Conservation (phyloP, 2,329 filamentous ascomycete species). For the Pseudogymnoascus sp. region DNA sequence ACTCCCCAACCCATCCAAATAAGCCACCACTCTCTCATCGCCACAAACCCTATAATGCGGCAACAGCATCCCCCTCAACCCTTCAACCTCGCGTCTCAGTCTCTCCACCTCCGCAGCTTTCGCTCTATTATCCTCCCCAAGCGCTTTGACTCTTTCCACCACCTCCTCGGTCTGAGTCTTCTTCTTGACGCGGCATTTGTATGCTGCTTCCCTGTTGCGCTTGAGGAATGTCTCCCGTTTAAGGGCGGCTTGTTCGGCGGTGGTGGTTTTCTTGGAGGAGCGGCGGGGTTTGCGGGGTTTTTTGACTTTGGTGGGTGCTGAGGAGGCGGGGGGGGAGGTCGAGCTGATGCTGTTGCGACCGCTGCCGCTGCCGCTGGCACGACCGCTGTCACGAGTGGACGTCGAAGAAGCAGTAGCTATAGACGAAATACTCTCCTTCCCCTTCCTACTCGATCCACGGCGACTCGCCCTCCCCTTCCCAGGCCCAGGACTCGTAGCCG, state of each 20-base stretch:
- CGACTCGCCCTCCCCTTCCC: not conserved
- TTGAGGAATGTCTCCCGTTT: slow-evolving; percentile 2
- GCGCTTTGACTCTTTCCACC: not conserved
- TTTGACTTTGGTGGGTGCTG: not conserved
- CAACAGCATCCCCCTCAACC: not conserved
- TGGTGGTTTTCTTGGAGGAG: not conserved
- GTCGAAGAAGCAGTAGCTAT: not conserved
- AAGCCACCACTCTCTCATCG: not conserved
- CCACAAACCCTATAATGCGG: not conserved
- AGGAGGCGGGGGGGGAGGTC: not conserved
- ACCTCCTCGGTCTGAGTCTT: not conserved
- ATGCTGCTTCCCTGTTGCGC: not conserved
- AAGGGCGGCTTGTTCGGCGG: not conserved
- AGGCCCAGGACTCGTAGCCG: not conserved
- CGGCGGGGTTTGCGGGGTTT: not conserved
- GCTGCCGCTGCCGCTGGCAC: not conserved
- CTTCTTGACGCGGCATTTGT: slow-evolving; percentile 8
- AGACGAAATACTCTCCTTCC: not conserved
- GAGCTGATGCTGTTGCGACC: not conserved
- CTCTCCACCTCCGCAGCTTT: not conserved
- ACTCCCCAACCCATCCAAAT: not conserved
- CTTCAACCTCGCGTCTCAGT: not conserved
- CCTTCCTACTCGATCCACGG: not conserved
- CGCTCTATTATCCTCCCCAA: not conserved
- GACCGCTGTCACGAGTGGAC: not conserved